phyloP scores from a whole-genome alignment of 2,329 filamentous ascomycete genomes.

The Ophiostoma novo-ulmi region DNA sequence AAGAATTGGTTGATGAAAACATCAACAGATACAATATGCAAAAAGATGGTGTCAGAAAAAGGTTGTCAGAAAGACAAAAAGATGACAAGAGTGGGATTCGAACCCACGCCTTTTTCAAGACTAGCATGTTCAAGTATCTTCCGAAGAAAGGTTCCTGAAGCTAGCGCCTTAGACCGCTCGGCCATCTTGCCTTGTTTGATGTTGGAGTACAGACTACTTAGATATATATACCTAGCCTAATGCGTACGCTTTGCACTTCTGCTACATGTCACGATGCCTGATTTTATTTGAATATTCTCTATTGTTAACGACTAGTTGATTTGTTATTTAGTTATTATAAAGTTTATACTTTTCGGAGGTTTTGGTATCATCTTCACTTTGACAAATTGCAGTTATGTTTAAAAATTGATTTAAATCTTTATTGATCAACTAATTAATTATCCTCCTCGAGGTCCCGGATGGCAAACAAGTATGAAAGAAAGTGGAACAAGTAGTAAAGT shows the following conservation, averaged over 20 bases:
- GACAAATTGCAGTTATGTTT: background rate
- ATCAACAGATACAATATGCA: no score
- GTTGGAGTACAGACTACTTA: background rate
- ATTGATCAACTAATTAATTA: slow-evolving; percentile 1
- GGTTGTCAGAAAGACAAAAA: background rate
- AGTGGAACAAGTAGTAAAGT: background rate
- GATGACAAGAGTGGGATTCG: slow-evolving; percentile 9
- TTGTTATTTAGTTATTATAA: no score
- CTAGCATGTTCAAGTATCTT: background rate
- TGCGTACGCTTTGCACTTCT: no score
- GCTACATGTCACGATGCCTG: no score
- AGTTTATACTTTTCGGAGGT: no score
- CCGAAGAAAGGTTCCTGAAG: background rate
- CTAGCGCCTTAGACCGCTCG: slow-evolving; percentile 10
- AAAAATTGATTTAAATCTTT: background rate
- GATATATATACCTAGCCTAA: background rate
- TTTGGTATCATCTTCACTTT: no score
- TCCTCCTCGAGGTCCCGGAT: background rate
- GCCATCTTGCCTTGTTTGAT: slow-evolving; percentile 3
- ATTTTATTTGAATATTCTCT: no score
- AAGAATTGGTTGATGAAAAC: no score
- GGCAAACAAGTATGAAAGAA: background rate
- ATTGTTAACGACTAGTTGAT: no score
- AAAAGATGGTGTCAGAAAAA: no score
- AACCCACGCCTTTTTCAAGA: slow-evolving; percentile 8